phyloP scores from a whole-genome alignment of 177 flowering plant species.

The Vitis hybrid region DNA sequence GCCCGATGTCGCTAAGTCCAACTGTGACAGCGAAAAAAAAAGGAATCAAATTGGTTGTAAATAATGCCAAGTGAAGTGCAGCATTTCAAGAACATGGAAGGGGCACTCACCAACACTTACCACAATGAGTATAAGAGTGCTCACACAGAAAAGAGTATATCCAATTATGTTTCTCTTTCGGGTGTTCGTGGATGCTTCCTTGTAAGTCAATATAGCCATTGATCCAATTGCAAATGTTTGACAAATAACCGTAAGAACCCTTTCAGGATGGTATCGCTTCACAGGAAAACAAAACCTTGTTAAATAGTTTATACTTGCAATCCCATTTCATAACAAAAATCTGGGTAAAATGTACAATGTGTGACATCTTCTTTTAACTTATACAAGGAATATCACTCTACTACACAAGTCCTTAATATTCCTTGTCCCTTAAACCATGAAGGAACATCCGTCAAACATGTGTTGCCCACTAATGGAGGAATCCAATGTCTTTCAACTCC shows the following conservation, averaged over 20 bases:
- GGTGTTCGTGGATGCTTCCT: constrained; percentile 44
- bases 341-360: not conserved
- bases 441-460: no score
- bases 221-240: constrained; percentile 57
- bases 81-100: no score
- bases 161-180: constrained; percentile 44
- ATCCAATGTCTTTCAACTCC: no score
- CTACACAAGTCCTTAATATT: no score
- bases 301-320: not conserved
- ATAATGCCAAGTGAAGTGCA: not conserved
- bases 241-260: constrained; percentile 57
- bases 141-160: constrained; percentile 33
- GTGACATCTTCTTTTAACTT: no score
- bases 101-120: constrained; percentile 26
- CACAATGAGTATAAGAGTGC: constrained; percentile 33
- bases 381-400: no score
- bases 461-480: no score
- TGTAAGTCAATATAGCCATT: constrained; percentile 38
- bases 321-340: not conserved
- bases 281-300: not conserved
- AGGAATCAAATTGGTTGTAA: not conserved
- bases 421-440: no score
- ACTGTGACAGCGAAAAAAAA: constrained; percentile 11
- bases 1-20: constrained; percentile 47
- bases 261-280: constrained; percentile 52